Evolutionary conservation across 768 basidiomycete species (phyloP), one percentile per base, ranked within the genome.

Genomic region (Tylopilus sp.): DNA sequence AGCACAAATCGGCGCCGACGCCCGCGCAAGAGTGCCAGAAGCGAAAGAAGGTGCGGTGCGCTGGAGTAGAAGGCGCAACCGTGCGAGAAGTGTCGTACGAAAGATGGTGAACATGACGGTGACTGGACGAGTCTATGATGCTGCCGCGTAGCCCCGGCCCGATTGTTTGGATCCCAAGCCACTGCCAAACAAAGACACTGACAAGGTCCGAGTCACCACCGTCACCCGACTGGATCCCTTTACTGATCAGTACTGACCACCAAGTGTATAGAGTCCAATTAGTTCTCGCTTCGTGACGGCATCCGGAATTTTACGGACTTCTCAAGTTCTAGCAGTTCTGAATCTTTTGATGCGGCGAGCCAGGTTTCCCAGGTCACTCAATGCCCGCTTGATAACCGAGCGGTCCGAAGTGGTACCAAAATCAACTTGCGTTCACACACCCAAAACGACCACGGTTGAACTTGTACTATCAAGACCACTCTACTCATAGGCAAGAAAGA

Each of bases 401-500:
- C 56, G 52, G 57, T 44, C 56, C 60, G 61, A 39, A 3, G 39
- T 21, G 50, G 42, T 41, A 22, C 48, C 22, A 35, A 59, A 57
- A 30, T 58, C 65, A 66, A 67, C 65, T 67, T 67, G 57, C 53
- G 53, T 60, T 65, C 56, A 46, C 64, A 54, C 40, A 28, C 15
- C 18, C 41, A 30, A 30, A 18, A n/a, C 31, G 28, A 54, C 49
- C 47, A 33, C 53, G 38, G 40, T 48, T 52, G 46, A 57, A 57
- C 64, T 40, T 66, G 65, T 65, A 67, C 65, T 35, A 62, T 44
- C 25, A 40, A 26, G 53, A 28, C 26, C n/a, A 13, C 42, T 23
- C 40, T 45, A n/a, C 41, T 42, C 50, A 36, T 22, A 53, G 51
- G 26, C 35, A 31, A 51, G n/a, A 47, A 42, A 41, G 3, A 64